Evolutionary conservation across 73 alveolate genomes (phyloP).

Genomic region (Paraurostyla sp.): DNA sequence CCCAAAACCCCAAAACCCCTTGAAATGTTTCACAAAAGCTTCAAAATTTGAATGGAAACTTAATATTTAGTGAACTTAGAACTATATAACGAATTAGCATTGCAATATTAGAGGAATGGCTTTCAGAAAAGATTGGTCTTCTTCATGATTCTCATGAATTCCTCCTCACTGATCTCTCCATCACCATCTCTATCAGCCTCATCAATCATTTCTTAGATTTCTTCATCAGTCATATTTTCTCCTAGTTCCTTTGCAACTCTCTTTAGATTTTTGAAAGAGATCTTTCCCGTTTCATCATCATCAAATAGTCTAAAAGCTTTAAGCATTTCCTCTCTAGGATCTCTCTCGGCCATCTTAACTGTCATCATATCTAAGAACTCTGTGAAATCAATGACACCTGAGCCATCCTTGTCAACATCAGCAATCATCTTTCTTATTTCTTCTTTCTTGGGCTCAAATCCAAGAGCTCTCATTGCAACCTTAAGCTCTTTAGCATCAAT

Average conservation of each 20-base stretch:
- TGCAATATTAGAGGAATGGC: too few species aligned
- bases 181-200: slow-evolving; percentile 89
- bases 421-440: slow-evolving; percentile 83
- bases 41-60: too few species aligned
- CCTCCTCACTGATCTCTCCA: slow-evolving; percentile 87
- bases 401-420: slow-evolving; percentile 82
- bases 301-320: slow-evolving; percentile 85
- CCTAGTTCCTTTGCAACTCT: slow-evolving; percentile 89
- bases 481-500: slow-evolving; percentile 85
- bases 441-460: slow-evolving; percentile 86
- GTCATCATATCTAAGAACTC: slow-evolving; percentile 89
- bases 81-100: too few species aligned
- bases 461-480: slow-evolving; percentile 87
- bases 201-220: slow-evolving; percentile 87
- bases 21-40: too few species aligned
- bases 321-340: slow-evolving; percentile 82
- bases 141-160: slow-evolving; percentile 86
- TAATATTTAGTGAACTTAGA: too few species aligned
- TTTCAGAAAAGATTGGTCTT: slow-evolving; percentile 75
- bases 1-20: too few species aligned
- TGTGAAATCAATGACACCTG: slow-evolving; percentile 81
- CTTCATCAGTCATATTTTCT: slow-evolving; percentile 91
- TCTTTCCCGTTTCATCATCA: slow-evolving; percentile 80
- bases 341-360: slow-evolving; percentile 85
- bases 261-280: slow-evolving; percentile 81